Conservation (phyloP, 1,284 basidiomycete genomes). For the Violaceomyces palustris region DNA sequence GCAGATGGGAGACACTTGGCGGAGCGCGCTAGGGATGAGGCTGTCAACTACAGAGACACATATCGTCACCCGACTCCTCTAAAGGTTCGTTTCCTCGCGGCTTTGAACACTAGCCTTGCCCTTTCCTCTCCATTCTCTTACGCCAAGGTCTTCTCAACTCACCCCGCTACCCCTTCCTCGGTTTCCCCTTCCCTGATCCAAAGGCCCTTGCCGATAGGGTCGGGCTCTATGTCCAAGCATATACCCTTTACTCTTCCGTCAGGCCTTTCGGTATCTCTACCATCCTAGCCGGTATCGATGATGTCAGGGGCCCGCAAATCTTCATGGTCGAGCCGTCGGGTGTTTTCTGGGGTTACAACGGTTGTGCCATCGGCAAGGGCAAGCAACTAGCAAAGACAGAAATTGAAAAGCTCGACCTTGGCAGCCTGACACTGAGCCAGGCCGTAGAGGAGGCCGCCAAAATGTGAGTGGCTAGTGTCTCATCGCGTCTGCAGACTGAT, state of each 20-base stretch:
- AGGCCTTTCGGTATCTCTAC: slow-evolving; percentile 93
- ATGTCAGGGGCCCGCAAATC: slow-evolving; percentile 66
- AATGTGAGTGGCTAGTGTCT: slow-evolving; percentile 29
- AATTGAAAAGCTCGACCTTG: slow-evolving; percentile 86
- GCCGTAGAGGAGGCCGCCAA: slow-evolving; percentile 49
- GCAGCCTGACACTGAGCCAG: slow-evolving; percentile 62
- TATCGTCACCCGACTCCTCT: slow-evolving; percentile 74
- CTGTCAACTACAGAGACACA: slow-evolving; percentile 67
- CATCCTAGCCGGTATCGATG: slow-evolving; percentile 84
- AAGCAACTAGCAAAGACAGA: slow-evolving; percentile 96
- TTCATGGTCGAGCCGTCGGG: slow-evolving; percentile 94
- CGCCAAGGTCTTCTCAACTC: too few relatives aligned
- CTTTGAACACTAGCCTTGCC: neutral
- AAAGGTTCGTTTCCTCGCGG: slow-evolving; percentile 61
- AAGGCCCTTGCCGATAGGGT: slow-evolving; percentile 79
- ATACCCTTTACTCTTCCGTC: slow-evolving; percentile 96
- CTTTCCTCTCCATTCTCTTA: too few relatives aligned
- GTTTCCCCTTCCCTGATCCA: neutral
- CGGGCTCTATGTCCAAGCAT: slow-evolving; percentile 84
- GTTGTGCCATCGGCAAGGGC: slow-evolving; percentile 83
- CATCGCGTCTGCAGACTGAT: too few relatives aligned
- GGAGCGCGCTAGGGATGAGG: slow-evolving; percentile 79
- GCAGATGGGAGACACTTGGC: slow-evolving; percentile 90
- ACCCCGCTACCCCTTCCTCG: too few relatives aligned
- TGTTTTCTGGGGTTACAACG: slow-evolving; percentile 66